phyloP scores from a whole-genome alignment of 148 eudicot species.

The Camellia lanceoleosa region DNA sequence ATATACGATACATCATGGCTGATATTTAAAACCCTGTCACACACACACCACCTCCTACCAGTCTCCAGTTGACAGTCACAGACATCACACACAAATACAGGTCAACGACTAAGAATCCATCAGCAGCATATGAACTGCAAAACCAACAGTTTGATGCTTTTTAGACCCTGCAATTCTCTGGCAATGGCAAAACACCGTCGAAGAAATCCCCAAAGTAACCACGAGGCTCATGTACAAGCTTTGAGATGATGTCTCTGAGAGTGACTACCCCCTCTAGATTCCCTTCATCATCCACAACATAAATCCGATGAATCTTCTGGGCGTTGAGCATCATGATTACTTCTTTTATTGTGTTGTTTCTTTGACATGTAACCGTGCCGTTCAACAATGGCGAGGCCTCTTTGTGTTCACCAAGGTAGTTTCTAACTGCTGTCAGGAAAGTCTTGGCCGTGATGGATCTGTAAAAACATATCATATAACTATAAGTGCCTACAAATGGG shows the following conservation, averaged over 20 bases:
- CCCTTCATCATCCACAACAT: slow-evolving; percentile 67
- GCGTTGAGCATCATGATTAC: slow-evolving; percentile 71
- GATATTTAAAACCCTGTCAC: too few relatives aligned
- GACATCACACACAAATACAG: neutral
- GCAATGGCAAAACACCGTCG: slow-evolving; percentile 76
- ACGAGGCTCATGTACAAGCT: slow-evolving; percentile 87
- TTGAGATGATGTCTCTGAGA: slow-evolving; percentile 91
- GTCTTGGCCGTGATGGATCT: slow-evolving; percentile 92
- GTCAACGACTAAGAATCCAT: neutral
- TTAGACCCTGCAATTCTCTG: slow-evolving; percentile 65
- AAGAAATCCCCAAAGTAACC: slow-evolving; percentile 97
- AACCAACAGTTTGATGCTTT: neutral
- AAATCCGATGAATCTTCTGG: slow-evolving; percentile 74
- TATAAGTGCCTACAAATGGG: neutral
- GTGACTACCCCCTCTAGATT: slow-evolving; percentile 77
- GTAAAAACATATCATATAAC: slow-evolving; percentile 18
- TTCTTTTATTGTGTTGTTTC: slow-evolving; percentile 57
- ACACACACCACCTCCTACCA: neutral
- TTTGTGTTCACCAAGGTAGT: slow-evolving; percentile 54
- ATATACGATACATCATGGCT: too few relatives aligned
- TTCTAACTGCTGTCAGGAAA: slow-evolving; percentile 71
- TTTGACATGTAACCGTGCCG: slow-evolving; percentile 70
- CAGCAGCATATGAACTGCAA: neutral
- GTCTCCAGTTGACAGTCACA: slow-evolving; percentile 13
- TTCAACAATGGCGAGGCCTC: slow-evolving; percentile 42